Evolutionary conservation across 208 protist species (phyloP), one percentile per base, ranked within the genome.

Genomic region (Leishmania amazonensis): DNA sequence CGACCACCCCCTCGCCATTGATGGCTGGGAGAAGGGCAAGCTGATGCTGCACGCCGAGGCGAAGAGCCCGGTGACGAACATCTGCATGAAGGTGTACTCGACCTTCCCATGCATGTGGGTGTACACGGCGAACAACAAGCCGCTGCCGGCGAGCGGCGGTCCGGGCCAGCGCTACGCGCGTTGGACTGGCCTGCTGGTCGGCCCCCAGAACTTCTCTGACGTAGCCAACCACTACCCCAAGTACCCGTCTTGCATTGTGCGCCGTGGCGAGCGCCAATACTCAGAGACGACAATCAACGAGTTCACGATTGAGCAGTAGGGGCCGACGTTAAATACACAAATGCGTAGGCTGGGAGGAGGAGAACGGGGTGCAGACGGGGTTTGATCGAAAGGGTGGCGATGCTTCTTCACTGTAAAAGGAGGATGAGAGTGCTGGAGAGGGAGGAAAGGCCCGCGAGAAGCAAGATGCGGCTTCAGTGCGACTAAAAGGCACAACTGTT

Each of bases 71-170:
- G 35, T 71, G 60, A 90, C 87, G 19, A 81, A 87, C 70, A 91
- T 96, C 79, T 75, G 67, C 51, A 90, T 96, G 89, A 85, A 79
- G 75, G 76, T 96, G 6, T 85, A 89, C 79, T 91, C 90, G 38
- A 94, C 89, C 54, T 94, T 89, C 58, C 90, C 90, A 57, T 80
- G 58, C 53, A 81, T 93, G 60, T 89, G 89, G 85, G 92, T 96
- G 60, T 96, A 96, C 88, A 89, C 92, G 35, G 89, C 90, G 24
- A 96, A 92, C 74, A 87, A 90, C 85, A 83, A 92, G 38, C 79
- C 81, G 35, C 84, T 84, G 64, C 78, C 89, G 4, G 85, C 83
- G 64, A 88, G 71, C 40, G 90, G 89, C 40, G 81, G 76, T 8
- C 79, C 71, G 21, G 90, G 90, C 1, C 82, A 96, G 82, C 87